These are phyloP conservation scores for Hypsizygus marmoreus DNA, from an alignment of 768 basidiomycete species.

Conservation along the genomic window DNA sequence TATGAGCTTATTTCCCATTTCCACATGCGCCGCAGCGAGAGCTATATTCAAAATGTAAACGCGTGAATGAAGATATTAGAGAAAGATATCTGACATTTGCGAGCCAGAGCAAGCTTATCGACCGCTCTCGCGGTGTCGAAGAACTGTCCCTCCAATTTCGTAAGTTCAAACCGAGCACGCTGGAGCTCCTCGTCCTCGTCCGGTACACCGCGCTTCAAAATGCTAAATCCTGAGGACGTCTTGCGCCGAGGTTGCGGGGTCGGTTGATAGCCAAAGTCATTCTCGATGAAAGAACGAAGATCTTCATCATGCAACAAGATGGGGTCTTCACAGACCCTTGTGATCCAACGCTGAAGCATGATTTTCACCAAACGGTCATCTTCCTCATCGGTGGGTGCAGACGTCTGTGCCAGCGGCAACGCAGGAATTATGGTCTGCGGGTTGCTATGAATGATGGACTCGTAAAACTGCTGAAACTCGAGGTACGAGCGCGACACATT, in stretches of 20 bases:
- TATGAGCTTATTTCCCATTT: slow-evolving; percentile 92
- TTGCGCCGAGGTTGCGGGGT: slow-evolving; percentile 76
- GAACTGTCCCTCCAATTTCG: slow-evolving; percentile 89
- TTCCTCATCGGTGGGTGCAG: slow-evolving; percentile 96
- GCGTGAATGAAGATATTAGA: slow-evolving; percentile 1
- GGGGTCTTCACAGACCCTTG: slow-evolving; percentile 89
- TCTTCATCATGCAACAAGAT: slow-evolving; percentile 91
- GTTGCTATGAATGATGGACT: slow-evolving; percentile 84
- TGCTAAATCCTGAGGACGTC: slow-evolving; percentile 69
- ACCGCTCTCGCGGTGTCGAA: slow-evolving; percentile 91
- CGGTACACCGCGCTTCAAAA: slow-evolving; percentile 78
- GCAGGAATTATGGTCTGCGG: slow-evolving; percentile 98
- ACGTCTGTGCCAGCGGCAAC: slow-evolving; percentile 93
- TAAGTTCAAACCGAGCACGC: slow-evolving; percentile 86
- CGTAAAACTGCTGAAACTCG: slow-evolving; percentile 94
- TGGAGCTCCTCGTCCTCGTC: slow-evolving; percentile 96
- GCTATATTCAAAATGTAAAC: slow-evolving; percentile 42
- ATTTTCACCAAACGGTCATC: slow-evolving; percentile 95
- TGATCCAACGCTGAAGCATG: slow-evolving; percentile 94
- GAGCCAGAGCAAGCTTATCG: slow-evolving; percentile 77
- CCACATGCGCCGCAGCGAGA: slow-evolving; percentile 75
- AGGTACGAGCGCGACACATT: slow-evolving; percentile 94
- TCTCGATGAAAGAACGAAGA: slow-evolving; percentile 92
- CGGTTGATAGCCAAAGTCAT: slow-evolving; percentile 95
- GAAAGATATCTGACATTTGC: slow-evolving; percentile 60